phyloP scores from a whole-genome alignment of 148 eudicot genomes.

The Heliosperma pusillum region DNA sequence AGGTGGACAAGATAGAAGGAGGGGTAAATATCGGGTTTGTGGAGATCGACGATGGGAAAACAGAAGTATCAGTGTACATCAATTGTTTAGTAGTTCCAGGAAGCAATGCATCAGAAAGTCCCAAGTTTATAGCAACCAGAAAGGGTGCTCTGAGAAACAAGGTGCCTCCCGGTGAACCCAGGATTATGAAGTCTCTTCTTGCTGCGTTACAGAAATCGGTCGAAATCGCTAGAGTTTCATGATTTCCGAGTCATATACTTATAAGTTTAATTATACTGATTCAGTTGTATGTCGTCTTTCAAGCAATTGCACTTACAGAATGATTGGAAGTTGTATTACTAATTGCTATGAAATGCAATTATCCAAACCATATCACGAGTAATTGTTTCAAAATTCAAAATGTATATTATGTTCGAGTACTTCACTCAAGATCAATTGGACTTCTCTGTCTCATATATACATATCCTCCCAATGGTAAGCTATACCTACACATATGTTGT shows the following conservation, averaged over 20 bases:
- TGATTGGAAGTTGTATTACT: no score
- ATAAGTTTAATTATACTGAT: no score
- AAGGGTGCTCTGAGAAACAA: constrained; percentile 55
- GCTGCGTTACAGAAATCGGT: constrained; percentile 64
- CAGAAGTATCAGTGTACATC: constrained; percentile 61
- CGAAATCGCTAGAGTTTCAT: constrained; percentile 55
- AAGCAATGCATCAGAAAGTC: constrained; percentile 28
- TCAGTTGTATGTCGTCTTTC: no score
- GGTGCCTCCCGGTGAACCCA: constrained; percentile 80
- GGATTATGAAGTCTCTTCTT: constrained; percentile 84
- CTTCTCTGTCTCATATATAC: no score
- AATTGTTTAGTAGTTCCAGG: constrained; percentile 68
- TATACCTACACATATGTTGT: no score
- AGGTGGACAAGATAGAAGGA: constrained; percentile 90
- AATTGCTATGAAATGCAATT: no score
- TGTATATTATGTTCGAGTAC: no score
- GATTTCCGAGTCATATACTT: neutral
- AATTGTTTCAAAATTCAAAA: no score
- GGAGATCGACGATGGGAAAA: constrained; percentile 52
- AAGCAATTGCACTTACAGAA: no score
- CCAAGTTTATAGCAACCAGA: constrained; percentile 65
- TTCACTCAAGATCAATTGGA: no score
- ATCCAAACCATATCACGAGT: no score
- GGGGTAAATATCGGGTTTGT: constrained; percentile 86
- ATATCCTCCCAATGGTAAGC: no score